Base-by-base conservation (phyloP, 257 asterid species). In the Schizonepeta tenuifolia region DNA sequence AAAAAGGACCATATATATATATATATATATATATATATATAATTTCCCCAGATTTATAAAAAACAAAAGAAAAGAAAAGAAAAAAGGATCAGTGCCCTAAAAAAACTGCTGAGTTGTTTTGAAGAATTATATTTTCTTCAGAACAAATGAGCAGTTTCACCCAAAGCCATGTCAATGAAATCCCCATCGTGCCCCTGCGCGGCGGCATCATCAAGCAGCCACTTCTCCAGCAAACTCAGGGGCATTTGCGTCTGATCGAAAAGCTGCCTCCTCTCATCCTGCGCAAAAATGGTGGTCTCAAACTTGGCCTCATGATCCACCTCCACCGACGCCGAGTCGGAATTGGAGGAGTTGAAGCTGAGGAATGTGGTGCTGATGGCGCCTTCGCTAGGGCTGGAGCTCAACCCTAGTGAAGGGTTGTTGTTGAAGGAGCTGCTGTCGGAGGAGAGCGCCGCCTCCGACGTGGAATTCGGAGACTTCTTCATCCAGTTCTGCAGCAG, bases 111-210 rank as follows among this genome's bases (percentile, higher is more conserved):
- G 7, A 80, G 54, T 80, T 80, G 83, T 83, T 83, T 56, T 78
- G 26, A 78, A 80, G 83, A 81, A 61, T 0, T 17, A 36, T 44
- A 43, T 69, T 11, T 38, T 78, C 79, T 72, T 80, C 86, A 88
- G 86, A 86, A 89, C 95, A 91, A 85, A 81, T 85, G 82, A 81
- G 88, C 85, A 87, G 93, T 87, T 77, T 68, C 96, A 58, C 78
- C 84, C 46, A 87, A 64, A 9, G 87, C 73, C 85, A 87, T 77
- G 69, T 83, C 85, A 85, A 87, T 83, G 72, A 87, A 81, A 73
- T 86, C 91, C 73, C 72, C 90, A 5, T 74, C 91, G n/a, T 84
- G 88, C 69, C 86, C 87, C 63, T 86, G 91, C 60, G 79, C 82
- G 4, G 83, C 84, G 3, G 87, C 83, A 69, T 90, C 96, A 65